Base-by-base conservation (phyloP, 2,329 filamentous ascomycete genomes). In the Pseudogymnoascus pannorum region DNA sequence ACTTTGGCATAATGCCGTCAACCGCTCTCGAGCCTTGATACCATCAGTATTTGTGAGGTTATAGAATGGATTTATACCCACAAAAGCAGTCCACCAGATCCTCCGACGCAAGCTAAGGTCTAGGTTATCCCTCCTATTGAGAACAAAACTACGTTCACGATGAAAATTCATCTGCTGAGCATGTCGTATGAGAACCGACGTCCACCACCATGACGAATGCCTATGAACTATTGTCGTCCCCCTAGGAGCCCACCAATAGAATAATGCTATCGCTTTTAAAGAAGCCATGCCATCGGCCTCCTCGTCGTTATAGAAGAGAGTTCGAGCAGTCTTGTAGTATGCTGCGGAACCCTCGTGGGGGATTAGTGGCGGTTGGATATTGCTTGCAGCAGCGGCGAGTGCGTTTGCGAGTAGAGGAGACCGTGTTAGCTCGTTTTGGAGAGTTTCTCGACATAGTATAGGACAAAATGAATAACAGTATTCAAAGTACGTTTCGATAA, bases 191-290 rank as follows among this genome's bases (percentile, higher is more conserved):
- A 75, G 70, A 3, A 77, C 72, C 2, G 73, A 74, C 0, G 75
- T 78, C 76, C 76, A 78, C 76, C 76, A 78, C 76, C 75, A 78
- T 20, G 74, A 74, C 1, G 75, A 72, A 64, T 78, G 72, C 1
- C 73, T 70, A 57, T 75, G 73, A 2, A 75, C 73, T 1, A 70
- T 72, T 1, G 73, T 71, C 0, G 76, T 75, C 33, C 72, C 67
- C 0, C 72, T 68, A 5, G 76, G 74, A 2, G 75, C 74, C 76
- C 75, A 78, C 76, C 76, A 78, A 67, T 78, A 78, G 36, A 78
- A 76, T 1, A 78, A 61, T 0, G 73, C 67, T 0, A 78, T 66
- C 0, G 75, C 72, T 59, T 74, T 74, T 0, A 78, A 60, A 0
- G 70, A 71, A 0, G 68, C 72, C 20, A 77, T 64, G 0, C 71